Percentiles rank a stretch among this genome's conserved stretches.
These are phyloP conservation scores for Cyphellophora attinorum DNA, from an alignment of 2,329 filamentous ascomycete genomes.

Conservation along the genomic window DNA sequence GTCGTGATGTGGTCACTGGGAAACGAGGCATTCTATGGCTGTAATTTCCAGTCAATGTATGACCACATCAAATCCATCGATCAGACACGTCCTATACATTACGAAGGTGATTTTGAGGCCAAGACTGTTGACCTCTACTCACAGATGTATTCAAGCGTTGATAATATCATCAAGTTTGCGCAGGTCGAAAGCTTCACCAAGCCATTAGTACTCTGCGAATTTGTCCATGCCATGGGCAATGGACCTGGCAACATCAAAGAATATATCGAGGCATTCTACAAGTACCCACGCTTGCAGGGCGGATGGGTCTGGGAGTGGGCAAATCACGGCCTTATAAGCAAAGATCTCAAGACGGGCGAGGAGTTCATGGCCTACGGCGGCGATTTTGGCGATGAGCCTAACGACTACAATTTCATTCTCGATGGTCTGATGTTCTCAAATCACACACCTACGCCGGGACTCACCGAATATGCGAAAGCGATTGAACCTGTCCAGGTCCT, in stretches of 20 bases:
- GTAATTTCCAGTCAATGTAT: slow-evolving; percentile 60
- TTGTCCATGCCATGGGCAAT: slow-evolving; percentile 61
- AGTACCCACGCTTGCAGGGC: slow-evolving; percentile 53
- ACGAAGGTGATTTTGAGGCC: slow-evolving; percentile 55
- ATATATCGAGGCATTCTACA: slow-evolving; percentile 55
- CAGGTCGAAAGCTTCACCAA: slow-evolving; percentile 38
- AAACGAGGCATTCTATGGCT: slow-evolving; percentile 64
- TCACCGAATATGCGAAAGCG: slow-evolving; percentile 48
- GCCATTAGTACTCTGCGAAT: slow-evolving; percentile 38
- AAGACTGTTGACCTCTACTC: slow-evolving; percentile 56
- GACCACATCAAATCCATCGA: slow-evolving; percentile 51
- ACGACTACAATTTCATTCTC: slow-evolving; percentile 53
- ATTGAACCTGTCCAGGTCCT: slow-evolving; percentile 40
- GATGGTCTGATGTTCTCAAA: slow-evolving; percentile 46
- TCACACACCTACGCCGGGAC: slow-evolving; percentile 47
- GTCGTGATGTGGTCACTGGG: slow-evolving; percentile 66
- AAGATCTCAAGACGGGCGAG: slow-evolving; percentile 21
- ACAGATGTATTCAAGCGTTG: slow-evolving; percentile 49
- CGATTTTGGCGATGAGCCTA: slow-evolving; percentile 51
- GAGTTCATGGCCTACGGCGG: slow-evolving; percentile 38
- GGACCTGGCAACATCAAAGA: slow-evolving; percentile 61
- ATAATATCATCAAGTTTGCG: slow-evolving; percentile 38
- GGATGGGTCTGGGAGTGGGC: slow-evolving; percentile 61
- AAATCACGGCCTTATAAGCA: slow-evolving; percentile 48
- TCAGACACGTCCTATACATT: slow-evolving; percentile 51